These are phyloP conservation scores for Botrytis aclada DNA, from an alignment of 2,329 filamentous ascomycete species.

Conservation along the genomic window DNA sequence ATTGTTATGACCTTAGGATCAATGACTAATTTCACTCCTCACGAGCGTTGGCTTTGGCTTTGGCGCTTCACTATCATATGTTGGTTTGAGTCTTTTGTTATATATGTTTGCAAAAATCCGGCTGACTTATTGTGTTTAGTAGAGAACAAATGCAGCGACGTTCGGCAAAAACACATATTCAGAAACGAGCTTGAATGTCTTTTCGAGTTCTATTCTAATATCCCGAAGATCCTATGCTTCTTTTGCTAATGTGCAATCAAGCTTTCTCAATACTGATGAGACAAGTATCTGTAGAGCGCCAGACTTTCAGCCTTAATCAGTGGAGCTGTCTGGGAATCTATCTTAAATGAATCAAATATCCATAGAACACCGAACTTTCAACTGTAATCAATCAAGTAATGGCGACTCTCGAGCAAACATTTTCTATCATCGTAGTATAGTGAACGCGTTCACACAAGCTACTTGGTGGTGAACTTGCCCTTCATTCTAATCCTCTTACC, in stretches of 20 bases:
- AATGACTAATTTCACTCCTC: slow-evolving; percentile 9
- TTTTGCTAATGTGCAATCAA: not conserved
- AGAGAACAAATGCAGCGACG: too few relatives aligned
- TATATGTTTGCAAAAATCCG: not conserved
- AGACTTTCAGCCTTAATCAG: not conserved
- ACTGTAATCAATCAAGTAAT: not conserved
- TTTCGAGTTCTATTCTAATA: not conserved
- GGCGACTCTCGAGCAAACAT: not conserved
- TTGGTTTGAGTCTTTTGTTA: not conserved
- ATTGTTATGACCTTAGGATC: slow-evolving; percentile 9
- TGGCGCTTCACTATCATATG: not conserved
- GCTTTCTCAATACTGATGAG: not conserved
- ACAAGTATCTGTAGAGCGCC: not conserved
- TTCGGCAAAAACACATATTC: not conserved
- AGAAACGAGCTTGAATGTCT: not conserved
- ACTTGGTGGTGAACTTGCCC: slow-evolving; percentile 19
- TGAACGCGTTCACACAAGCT: not conserved
- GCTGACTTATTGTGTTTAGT: not conserved
- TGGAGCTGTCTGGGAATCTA: not conserved
- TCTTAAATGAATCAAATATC: not conserved
- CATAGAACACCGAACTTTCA: not conserved
- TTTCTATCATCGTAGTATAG: not conserved
- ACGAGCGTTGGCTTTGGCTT: not conserved
- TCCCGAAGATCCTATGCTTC: not conserved
- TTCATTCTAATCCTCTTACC: slow-evolving; percentile 34